These are phyloP conservation scores for Sporisorium exsertum DNA, from an alignment of 1,284 basidiomycete genomes.

Conservation along the genomic window DNA sequence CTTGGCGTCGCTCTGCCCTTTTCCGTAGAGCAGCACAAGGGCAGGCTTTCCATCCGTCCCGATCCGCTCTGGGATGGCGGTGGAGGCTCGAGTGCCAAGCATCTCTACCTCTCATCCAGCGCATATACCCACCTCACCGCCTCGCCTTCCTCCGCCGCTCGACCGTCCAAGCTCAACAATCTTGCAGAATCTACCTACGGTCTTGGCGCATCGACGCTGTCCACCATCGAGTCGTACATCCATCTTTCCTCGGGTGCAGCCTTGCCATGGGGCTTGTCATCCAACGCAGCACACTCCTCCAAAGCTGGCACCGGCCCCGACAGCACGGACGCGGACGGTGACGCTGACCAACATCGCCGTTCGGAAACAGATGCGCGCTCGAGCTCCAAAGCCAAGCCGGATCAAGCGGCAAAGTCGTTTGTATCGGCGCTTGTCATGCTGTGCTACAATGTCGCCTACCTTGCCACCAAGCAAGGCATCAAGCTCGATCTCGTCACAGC, in stretches of 20 bases:
- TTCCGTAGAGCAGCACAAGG: conserved; percentile 42
- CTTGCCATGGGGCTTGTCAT: conserved; percentile 43
- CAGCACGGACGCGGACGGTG: neutral
- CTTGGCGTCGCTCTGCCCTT: conserved; percentile 59
- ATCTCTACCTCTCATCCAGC: conserved; percentile 45
- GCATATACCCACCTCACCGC: conserved; percentile 44
- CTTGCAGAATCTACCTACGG: conserved; percentile 51
- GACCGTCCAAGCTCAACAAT: conserved; percentile 33
- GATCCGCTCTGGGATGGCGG: conserved; percentile 56
- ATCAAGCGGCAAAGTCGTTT: conserved; percentile 50
- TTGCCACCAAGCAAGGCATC: conserved; percentile 52
- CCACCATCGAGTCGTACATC: conserved; percentile 55
- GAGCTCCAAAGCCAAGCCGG: conserved; percentile 29
- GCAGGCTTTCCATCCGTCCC: conserved; percentile 36
- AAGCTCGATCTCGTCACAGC: conserved; percentile 55
- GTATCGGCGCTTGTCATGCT: conserved; percentile 56
- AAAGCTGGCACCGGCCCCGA: neutral
- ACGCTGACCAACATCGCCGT: neutral
- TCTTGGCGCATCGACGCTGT: conserved; percentile 54
- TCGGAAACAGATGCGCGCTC: conserved; percentile 6
- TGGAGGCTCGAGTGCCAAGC: conserved; percentile 46
- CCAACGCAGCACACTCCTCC: conserved; percentile 6
- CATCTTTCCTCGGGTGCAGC: conserved; percentile 38
- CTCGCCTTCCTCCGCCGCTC: neutral
- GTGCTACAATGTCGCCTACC: conserved; percentile 55